These are phyloP conservation scores for Blastobotrys malaysiensis DNA, from an alignment of 1,139 yeast genomes.

Conservation along the genomic window DNA sequence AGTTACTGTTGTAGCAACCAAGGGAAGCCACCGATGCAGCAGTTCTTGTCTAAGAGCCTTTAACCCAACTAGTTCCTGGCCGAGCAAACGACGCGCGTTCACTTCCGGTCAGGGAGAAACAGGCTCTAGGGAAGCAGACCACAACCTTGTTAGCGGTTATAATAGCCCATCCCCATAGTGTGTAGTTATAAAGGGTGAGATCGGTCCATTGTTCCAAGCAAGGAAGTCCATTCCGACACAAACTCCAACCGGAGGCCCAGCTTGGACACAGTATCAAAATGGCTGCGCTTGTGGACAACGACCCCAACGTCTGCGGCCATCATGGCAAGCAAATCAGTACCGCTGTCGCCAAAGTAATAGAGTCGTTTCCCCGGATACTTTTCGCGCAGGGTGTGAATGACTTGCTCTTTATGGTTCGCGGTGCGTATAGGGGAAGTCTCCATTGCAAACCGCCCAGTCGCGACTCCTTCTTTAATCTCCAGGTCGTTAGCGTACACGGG, in stretches of 20 bases:
- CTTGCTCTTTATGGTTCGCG: slow-evolving; percentile 48
- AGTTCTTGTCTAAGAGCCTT: too few relatives aligned
- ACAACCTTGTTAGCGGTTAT: too few relatives aligned
- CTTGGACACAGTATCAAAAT: slow-evolving; percentile 12
- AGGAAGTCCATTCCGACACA: slow-evolving; percentile 11
- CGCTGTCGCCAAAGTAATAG: slow-evolving; percentile 61
- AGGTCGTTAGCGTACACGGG: slow-evolving; percentile 43
- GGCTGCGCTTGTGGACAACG: slow-evolving; percentile 32
- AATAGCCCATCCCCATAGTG: neutral
- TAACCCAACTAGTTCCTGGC: too few relatives aligned
- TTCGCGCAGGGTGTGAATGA: slow-evolving; percentile 27
- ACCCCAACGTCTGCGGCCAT: slow-evolving; percentile 47
- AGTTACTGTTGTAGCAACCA: neutral
- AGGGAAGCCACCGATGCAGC: neutral
- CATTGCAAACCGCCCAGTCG: slow-evolving; percentile 36
- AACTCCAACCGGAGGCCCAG: slow-evolving; percentile 14
- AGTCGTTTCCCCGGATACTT: slow-evolving; percentile 20
- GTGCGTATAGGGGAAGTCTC: slow-evolving; percentile 40
- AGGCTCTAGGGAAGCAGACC: too few relatives aligned
- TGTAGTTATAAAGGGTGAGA: neutral
- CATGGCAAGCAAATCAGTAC: slow-evolving; percentile 55
- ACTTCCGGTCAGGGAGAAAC: too few relatives aligned
- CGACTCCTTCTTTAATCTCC: slow-evolving; percentile 35
- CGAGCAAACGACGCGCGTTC: too few relatives aligned
- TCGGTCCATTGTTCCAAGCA: neutral